phyloP scores from a whole-genome alignment of 768 basidiomycete genomes.

The Lactarius akahatsu region DNA sequence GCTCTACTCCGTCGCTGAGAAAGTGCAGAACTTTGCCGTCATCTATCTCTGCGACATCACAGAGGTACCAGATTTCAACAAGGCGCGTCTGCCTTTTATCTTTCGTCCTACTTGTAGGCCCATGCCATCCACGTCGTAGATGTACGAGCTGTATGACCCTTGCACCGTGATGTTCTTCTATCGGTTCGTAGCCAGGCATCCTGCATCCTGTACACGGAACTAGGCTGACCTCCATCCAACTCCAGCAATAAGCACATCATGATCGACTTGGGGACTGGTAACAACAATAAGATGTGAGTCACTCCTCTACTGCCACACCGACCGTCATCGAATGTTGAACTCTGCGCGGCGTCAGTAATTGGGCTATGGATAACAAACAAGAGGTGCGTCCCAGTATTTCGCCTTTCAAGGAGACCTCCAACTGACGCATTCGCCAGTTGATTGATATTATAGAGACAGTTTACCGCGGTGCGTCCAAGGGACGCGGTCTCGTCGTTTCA shows the following conservation, averaged over 20 bases:
- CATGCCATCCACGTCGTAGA: constrained; percentile 46
- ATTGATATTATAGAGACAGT: constrained; percentile 99
- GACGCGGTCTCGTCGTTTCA: constrained; percentile 95
- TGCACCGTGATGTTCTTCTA: constrained; percentile 99
- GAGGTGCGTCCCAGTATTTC: constrained; percentile 56
- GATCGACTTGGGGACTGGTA: constrained; percentile 99
- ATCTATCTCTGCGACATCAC: constrained; percentile 96
- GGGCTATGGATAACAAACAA: constrained; percentile 99
- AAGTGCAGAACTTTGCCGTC: constrained; percentile 98
- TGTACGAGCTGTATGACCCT: constrained; percentile 98
- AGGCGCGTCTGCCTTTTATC: constrained; percentile 49
- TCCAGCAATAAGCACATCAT: constrained; percentile 97
- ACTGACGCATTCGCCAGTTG: constrained; percentile 48
- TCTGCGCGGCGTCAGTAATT: constrained; percentile 61
- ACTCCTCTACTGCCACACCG: neutral
- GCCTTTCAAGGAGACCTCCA: neutral
- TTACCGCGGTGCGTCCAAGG: constrained; percentile 96
- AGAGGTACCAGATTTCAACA: constrained; percentile 97
- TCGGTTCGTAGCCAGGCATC: constrained; percentile 49
- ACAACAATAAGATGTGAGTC: constrained; percentile 97
- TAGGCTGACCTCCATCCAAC: constrained; percentile 18
- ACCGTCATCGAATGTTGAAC: constrained; percentile 13
- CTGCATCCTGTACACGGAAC: neutral
- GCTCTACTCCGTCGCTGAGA: constrained; percentile 86
- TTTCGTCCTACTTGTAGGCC: neutral